phyloP scores from a whole-genome alignment of 148 eudicot genomes.

The Linanthus parryae region DNA sequence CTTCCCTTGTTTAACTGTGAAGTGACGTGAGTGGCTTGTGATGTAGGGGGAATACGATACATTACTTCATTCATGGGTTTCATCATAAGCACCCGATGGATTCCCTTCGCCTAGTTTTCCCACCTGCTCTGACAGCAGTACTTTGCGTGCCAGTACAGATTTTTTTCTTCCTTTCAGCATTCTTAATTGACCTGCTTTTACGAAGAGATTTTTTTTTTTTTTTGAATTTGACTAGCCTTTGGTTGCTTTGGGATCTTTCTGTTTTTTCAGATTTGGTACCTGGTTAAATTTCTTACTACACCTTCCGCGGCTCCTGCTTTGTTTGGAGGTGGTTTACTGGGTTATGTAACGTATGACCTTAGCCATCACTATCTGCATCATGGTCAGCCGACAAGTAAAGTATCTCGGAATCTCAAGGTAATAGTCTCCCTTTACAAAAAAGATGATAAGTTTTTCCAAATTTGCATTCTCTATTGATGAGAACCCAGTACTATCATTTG shows the following conservation, averaged over 20 bases:
- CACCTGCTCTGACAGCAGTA: slow-evolving; percentile 72
- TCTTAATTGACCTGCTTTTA: too few relatives aligned
- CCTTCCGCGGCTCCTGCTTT: slow-evolving; percentile 60
- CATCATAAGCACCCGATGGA: slow-evolving; percentile 93
- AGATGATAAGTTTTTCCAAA: too few relatives aligned
- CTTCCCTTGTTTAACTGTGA: too few relatives aligned
- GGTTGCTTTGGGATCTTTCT: too few relatives aligned
- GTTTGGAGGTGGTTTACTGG: slow-evolving; percentile 67
- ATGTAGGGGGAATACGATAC: slow-evolving; percentile 58
- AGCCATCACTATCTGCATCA: slow-evolving; percentile 85
- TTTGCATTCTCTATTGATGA: too few relatives aligned
- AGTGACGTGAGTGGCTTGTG: not conserved
- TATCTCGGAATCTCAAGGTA: slow-evolving; percentile 64
- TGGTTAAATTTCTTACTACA: slow-evolving; percentile 43
- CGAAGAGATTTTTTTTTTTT: too few relatives aligned
- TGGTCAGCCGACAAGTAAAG: slow-evolving; percentile 54
- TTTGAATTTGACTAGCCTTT: too few relatives aligned
- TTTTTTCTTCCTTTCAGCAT: too few relatives aligned
- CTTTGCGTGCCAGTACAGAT: slow-evolving; percentile 61
- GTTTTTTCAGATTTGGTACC: slow-evolving; percentile 52
- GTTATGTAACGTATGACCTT: slow-evolving; percentile 72
- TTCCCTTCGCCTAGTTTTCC: slow-evolving; percentile 79
- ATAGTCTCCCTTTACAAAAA: not conserved
- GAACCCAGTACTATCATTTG: too few relatives aligned
- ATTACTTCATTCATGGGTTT: slow-evolving; percentile 81